Evolutionary conservation across 2,329 filamentous ascomycete species (phyloP), one percentile per base, ranked within the genome.

Genomic region (Aspergillus ibericus): DNA sequence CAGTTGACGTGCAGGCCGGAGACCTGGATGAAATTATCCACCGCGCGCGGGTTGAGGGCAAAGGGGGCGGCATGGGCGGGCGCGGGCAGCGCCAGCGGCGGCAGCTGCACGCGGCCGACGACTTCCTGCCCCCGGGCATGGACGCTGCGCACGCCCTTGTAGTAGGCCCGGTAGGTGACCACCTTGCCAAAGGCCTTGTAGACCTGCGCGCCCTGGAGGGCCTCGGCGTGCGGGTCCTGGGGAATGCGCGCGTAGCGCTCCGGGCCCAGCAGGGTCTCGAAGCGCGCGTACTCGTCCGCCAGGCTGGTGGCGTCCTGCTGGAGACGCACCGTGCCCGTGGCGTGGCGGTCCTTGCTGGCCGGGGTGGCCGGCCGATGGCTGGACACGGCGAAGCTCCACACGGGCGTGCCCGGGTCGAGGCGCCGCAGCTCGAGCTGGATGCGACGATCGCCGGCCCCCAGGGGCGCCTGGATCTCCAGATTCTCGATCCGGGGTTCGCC

Each of bases 1-100:
- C 54, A 50, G 46, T 56, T 56, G 22, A 42, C 35, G 35, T 32
- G 35, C 3, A 56, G 40, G 3, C 54, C 54, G 2, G 54, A 32
- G 3, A 35, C 35, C 35, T 56, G 54, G 20, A 56, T 32, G 54
- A 56, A 56, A 13, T 50, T 51, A n/a, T 56, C 54, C 3, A 58
- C 12, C 2, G 51, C 29, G 4, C 53, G 5, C 1, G 48, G 51
- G 25, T 27, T 27, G 4, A 27, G 7, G 25, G 25, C 25, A 27
- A 7, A 4, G 25, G 25, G 4, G 25, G 25, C 25, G 7, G 4
- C 7, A 27, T 27, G 4, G 25, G 25, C 4, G 25, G 25, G 7
- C 25, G 2, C 22, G 16, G 1, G 36, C 5, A 3, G 20, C 4
- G 25, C n/a, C n/a, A 10, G 5, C n/a, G 8, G 8, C 3, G 36